Conservation (phyloP, 2,329 filamentous ascomycete genomes). For the Xylariaceae sp. region DNA sequence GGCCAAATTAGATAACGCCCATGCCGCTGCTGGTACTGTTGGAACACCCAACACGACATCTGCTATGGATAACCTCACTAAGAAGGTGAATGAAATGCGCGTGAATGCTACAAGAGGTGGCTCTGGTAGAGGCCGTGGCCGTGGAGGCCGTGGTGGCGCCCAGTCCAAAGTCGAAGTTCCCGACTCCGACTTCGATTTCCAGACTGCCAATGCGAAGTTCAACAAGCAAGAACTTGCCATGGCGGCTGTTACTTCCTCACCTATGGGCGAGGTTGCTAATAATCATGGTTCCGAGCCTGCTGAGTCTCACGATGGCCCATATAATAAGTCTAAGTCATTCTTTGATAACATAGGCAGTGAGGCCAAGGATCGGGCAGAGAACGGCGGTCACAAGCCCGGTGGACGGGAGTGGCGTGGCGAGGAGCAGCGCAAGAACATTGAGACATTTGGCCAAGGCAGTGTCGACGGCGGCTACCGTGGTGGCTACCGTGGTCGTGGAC, state of each 20-base stretch:
- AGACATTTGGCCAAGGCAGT: slow-evolving; percentile 95
- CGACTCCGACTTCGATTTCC: slow-evolving; percentile 87
- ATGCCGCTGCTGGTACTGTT: slow-evolving; percentile 23
- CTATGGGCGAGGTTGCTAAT: slow-evolving; percentile 49
- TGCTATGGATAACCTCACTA: slow-evolving; percentile 64
- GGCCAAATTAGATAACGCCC: slow-evolving; percentile 56
- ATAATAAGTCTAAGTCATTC: slow-evolving; percentile 87
- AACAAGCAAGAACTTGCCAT: slow-evolving; percentile 82
- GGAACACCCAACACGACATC: slow-evolving; percentile 35
- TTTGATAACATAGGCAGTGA: slow-evolving; percentile 99
- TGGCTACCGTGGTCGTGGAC: slow-evolving; percentile 72
- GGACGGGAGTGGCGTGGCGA: slow-evolving; percentile 86
- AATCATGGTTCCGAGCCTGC: slow-evolving; percentile 35
- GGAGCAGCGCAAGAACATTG: slow-evolving; percentile 92
- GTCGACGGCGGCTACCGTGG: slow-evolving; percentile 75
- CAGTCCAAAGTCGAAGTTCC: slow-evolving; percentile 79
- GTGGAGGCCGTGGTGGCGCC: slow-evolving; percentile 39
- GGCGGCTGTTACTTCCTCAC: slow-evolving; percentile 78
- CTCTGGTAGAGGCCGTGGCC: slow-evolving; percentile 41
- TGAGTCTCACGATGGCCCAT: slow-evolving; percentile 45
- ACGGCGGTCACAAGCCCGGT: slow-evolving; percentile 60
- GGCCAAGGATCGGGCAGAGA: slow-evolving; percentile 78
- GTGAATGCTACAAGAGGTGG: slow-evolving; percentile 52
- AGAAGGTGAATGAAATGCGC: slow-evolving; percentile 73
- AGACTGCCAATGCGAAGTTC: slow-evolving; percentile 78